Percentiles rank a stretch among this genome's conserved stretches.
Evolutionary conservation across 2,329 filamentous ascomycete genomes (phyloP).

Genomic region (Rhytidhysteron rufulum): DNA sequence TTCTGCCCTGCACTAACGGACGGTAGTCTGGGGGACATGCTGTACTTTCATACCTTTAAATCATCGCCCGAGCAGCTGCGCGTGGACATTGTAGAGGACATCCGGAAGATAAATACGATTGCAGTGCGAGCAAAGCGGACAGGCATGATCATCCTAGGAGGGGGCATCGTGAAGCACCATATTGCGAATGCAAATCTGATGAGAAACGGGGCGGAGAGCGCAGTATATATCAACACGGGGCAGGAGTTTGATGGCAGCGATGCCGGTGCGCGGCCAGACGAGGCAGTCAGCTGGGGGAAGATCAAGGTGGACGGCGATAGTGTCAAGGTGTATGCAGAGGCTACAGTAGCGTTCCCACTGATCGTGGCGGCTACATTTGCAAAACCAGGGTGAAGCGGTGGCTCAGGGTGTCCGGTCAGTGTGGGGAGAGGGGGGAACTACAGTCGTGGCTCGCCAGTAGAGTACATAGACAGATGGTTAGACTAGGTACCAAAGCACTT

Average conservation of each 20-base stretch:
- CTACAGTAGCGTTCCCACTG: constrained; percentile 63
- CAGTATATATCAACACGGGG: constrained; percentile 95
- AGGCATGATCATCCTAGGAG: constrained; percentile 93
- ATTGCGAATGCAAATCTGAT: constrained; percentile 97
- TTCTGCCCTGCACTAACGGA: constrained; percentile 97
- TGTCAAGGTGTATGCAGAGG: constrained; percentile 77
- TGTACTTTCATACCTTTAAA: constrained; percentile 98
- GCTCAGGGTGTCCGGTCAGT: background rate
- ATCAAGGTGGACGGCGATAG: constrained; percentile 84
- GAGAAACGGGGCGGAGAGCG: constrained; percentile 94
- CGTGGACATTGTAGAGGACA: constrained; percentile 91
- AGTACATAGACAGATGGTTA: too few species aligned
- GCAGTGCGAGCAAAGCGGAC: constrained; percentile 81
- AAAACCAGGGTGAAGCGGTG: constrained; percentile 18
- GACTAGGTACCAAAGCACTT: too few species aligned
- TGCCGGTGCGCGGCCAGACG: constrained; percentile 88
- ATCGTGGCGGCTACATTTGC: constrained; percentile 66
- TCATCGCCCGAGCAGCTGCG: constrained; percentile 74
- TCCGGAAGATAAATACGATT: constrained; percentile 87
- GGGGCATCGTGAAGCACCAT: constrained; percentile 95
- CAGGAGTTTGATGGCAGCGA: constrained; percentile 98
- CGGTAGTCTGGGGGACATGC: constrained; percentile 93
- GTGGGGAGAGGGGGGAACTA: background rate
- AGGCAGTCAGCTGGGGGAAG: constrained; percentile 98
- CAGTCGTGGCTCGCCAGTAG: too few species aligned